Percentiles rank a stretch among this genome's conserved stretches.
phyloP scores from a whole-genome alignment of 1,284 basidiomycete genomes.

The Cryptococcus sp. region DNA sequence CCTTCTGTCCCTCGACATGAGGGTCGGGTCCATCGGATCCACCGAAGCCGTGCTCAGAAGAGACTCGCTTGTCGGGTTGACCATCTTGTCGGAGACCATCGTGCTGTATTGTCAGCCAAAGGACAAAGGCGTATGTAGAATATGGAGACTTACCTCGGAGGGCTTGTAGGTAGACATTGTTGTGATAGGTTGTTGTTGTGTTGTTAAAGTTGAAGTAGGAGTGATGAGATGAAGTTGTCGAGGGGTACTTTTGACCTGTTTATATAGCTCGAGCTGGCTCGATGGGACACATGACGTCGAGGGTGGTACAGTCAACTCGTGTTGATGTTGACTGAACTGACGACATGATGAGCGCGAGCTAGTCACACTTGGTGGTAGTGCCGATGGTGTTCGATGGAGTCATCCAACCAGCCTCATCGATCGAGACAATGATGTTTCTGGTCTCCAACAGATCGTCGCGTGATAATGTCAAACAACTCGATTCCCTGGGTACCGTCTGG shows the following conservation, averaged over 20 bases:
- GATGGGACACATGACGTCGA: neutral
- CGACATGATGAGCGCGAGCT: too few relatives aligned
- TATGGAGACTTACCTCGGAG: constrained; percentile 22
- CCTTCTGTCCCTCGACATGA: constrained; percentile 37
- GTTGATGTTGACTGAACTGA: too few relatives aligned
- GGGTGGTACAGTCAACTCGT: neutral
- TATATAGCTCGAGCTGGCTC: neutral
- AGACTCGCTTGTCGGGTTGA: constrained; percentile 43
- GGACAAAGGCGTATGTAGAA: too few relatives aligned
- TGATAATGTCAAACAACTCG: too few relatives aligned
- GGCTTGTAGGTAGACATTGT: constrained; percentile 44
- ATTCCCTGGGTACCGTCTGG: too few relatives aligned
- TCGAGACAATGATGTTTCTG: too few relatives aligned
- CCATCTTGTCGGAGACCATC: constrained; percentile 42
- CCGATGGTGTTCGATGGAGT: too few relatives aligned
- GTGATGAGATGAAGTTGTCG: constrained; percentile 8
- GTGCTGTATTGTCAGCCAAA: constrained; percentile 22
- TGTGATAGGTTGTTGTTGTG: constrained; percentile 15
- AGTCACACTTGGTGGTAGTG: too few relatives aligned
- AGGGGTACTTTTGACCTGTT: neutral
- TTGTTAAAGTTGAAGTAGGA: constrained; percentile 4
- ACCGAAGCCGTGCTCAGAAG: constrained; percentile 45
- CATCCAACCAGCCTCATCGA: too few relatives aligned
- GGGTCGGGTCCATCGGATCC: constrained; percentile 40
- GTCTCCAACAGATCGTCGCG: too few relatives aligned